Percentiles rank a stretch among this genome's conserved stretches.
Evolutionary conservation across 495 filamentous ascomycete genomes (phyloP).

Genomic region (Tuber brumale): DNA sequence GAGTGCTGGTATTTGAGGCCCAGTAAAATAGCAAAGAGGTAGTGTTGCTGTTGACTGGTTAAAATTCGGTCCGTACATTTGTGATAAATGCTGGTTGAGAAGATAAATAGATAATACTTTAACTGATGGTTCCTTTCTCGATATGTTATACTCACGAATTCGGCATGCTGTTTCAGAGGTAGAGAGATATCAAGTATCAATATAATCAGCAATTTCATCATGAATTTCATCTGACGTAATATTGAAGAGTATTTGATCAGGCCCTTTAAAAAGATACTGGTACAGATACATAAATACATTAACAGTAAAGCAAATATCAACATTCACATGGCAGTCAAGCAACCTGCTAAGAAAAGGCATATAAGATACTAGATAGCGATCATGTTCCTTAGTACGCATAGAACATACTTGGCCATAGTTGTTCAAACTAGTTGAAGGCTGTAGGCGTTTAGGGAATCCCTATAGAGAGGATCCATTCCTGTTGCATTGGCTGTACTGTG

Average conservation of each 20-base stretch:
- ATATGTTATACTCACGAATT: too few relatives aligned
- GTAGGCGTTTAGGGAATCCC: constrained; percentile 6
- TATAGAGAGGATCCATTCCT: constrained; percentile 15
- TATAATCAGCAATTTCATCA: too few relatives aligned
- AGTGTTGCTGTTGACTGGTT: background rate
- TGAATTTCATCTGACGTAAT: too few relatives aligned
- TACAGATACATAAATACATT: constrained; percentile 33
- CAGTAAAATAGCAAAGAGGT: constrained; percentile 14
- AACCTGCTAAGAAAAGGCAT: constrained; percentile 21
- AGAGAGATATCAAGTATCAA: too few relatives aligned
- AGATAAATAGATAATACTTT: too few relatives aligned
- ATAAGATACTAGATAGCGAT: constrained; percentile 17
- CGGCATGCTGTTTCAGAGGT: too few relatives aligned
- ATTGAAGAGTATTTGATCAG: background rate
- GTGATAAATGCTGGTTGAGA: constrained; percentile 2
- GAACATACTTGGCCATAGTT: constrained; percentile 10
- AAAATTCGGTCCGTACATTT: constrained; percentile 13
- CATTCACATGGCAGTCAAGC: constrained; percentile 30
- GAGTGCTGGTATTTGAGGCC: background rate
- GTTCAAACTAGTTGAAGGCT: constrained; percentile 5
- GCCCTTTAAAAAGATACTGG: constrained; percentile 28
- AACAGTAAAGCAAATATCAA: constrained; percentile 24
- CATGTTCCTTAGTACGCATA: constrained; percentile 12
- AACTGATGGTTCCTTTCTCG: too few relatives aligned
- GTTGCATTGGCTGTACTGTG: constrained; percentile 8